Percentiles rank a stretch among this genome's conserved stretches.
These are phyloP conservation scores for Komagataella populi DNA, from an alignment of 805 yeast species.

Conservation along the genomic window DNA sequence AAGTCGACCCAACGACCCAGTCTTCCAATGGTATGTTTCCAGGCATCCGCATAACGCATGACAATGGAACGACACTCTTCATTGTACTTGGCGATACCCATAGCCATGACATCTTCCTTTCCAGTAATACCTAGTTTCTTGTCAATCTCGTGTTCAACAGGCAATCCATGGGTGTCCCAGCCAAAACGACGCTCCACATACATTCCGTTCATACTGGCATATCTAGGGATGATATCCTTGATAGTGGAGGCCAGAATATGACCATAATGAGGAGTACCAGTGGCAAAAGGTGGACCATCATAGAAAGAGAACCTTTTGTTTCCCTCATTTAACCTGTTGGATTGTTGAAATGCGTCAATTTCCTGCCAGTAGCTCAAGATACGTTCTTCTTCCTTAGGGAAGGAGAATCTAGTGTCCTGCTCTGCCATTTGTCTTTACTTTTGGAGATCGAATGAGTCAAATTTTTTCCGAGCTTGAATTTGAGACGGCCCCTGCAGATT, in stretches of 20 bases:
- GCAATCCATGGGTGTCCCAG: conserved; percentile 99
- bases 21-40: conserved; percentile 90
- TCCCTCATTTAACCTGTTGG: conserved; percentile 71
- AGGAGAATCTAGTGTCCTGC: conserved; percentile 35
- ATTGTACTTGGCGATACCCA: conserved; percentile 92
- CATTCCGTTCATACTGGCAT: conserved; percentile 94
- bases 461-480: not conserved
- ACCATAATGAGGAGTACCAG: conserved; percentile 99
- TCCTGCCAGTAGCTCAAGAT: conserved; percentile 76
- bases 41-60: conserved; percentile 91
- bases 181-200: conserved; percentile 97
- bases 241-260: conserved; percentile 94
- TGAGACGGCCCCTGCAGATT: not conserved
- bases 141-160: conserved; percentile 97
- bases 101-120: conserved; percentile 84
- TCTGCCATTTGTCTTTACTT: conserved; percentile 13
- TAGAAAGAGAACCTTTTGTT: conserved; percentile 83
- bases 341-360: conserved; percentile 85
- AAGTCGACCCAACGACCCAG: conserved; percentile 99
- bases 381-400: conserved; percentile 83
- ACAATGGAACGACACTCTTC: conserved; percentile 93
- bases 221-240: conserved; percentile 94
- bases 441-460: not conserved
- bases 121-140: conserved; percentile 88
- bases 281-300: conserved; percentile 99